These are phyloP conservation scores for Celoporthe dispersa DNA, from an alignment of 2,329 filamentous ascomycete species.

Conservation along the genomic window DNA sequence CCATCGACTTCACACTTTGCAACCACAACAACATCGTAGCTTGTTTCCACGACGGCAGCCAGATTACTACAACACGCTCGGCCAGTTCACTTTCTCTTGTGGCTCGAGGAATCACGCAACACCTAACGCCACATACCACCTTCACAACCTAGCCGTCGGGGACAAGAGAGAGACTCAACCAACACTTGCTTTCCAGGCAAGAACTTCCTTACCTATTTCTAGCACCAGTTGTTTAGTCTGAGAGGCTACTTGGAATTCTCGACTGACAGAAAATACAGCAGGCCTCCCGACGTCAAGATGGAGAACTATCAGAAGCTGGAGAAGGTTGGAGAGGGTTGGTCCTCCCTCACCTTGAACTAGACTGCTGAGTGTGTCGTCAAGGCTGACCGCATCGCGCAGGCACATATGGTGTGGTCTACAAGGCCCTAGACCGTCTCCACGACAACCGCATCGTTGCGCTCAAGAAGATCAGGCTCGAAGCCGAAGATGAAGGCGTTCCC, in stretches of 20 bases:
- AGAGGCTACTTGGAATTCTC: not conserved
- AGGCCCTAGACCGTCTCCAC: conserved; percentile 79
- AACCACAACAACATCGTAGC: not conserved
- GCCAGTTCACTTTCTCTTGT: not conserved
- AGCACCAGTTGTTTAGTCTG: not conserved
- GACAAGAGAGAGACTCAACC: not conserved
- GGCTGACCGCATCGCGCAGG: conserved; percentile 53
- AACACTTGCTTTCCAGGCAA: not conserved
- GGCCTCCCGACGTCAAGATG: conserved; percentile 21
- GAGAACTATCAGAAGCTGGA: conserved; percentile 78
- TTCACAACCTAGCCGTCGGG: not conserved
- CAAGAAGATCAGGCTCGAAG: conserved; percentile 91
- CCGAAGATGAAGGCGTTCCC: conserved; percentile 88
- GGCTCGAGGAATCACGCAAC: not conserved
- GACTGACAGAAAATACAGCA: conserved; percentile 15
- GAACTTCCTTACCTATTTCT: not conserved
- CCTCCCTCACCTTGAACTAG: not conserved
- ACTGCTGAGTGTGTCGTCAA: not conserved
- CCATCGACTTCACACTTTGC: not conserved
- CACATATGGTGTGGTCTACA: conserved; percentile 92
- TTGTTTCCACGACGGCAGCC: not conserved
- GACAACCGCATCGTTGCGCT: conserved; percentile 82
- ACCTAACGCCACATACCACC: not conserved
- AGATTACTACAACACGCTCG: not conserved
- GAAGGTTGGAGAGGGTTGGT: conserved; percentile 77